Evolutionary conservation across 306 rosid genomes (phyloP), one percentile per base, ranked within the genome.

Genomic region (Cucurbita maxima): DNA sequence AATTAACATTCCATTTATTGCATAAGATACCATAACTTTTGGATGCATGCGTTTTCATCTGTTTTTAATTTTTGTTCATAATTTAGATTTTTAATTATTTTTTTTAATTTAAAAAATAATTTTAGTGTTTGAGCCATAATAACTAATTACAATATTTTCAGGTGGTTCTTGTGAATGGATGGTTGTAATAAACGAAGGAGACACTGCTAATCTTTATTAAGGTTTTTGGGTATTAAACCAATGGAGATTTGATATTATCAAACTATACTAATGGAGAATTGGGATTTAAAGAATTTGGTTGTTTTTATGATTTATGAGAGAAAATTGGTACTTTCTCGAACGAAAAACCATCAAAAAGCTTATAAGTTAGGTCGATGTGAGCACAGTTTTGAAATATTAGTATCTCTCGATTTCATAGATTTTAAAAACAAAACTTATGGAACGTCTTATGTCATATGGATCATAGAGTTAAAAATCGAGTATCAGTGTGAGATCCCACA

Each of bases 161-260:
- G 72, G 72, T 67, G 37, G 37, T 61, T 8, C 48, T 61, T 22
- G 12, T 47, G 48, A 47, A 68, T 69, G 43, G 48, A 69, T 48
- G 43, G 48, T 69, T 47, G 73, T 12, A 69, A 48, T 69, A 69
- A 69, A 69, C 48, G 73, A 68, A 69, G 19, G 57, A 69, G 8
- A 50, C 40, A 69, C 44, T 69, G 58, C 57, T 15, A 47, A 69
- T 69, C 56, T 69, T 69, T 48, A 69, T 22, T 48, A 69, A 69
- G 55, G 25, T 19, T 47, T 60, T 69, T 47, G 58, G 57, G 43
- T 25, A 69, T 68, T 20, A 68, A 68, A 68, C 55, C 48, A 41
- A 68, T 68, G 43, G 73, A 14, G 73, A 68, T 47, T 68, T 68
- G 48, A 68, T 68, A 68, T 69, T 48, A 69, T 69, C 57, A 48